These are phyloP conservation scores for Atkinsonella hypoxylon DNA, from an alignment of 2,329 filamentous ascomycete genomes.

Conservation along the genomic window DNA sequence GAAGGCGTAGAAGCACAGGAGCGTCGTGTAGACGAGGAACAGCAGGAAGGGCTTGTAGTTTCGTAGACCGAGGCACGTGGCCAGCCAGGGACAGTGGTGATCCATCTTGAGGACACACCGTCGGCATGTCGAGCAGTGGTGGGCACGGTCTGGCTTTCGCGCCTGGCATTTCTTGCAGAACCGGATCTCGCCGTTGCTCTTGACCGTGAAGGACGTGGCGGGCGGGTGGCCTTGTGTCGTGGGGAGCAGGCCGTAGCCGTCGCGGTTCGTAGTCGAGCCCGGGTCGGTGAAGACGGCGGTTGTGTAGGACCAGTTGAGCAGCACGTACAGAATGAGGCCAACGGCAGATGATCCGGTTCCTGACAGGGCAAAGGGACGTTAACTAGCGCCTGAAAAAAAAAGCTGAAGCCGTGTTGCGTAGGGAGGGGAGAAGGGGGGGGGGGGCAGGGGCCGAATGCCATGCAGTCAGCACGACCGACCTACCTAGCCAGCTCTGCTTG, in stretches of 20 bases:
- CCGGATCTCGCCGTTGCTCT: constrained; percentile 72
- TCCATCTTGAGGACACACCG: constrained; percentile 99
- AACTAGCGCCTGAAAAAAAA: too few species aligned
- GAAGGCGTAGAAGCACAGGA: constrained; percentile 78
- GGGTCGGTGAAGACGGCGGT: constrained; percentile 88
- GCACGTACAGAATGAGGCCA: constrained; percentile 58
- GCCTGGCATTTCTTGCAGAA: constrained; percentile 98
- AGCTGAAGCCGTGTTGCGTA: too few species aligned
- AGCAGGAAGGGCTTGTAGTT: constrained; percentile 96
- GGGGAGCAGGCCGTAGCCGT: constrained; percentile 71
- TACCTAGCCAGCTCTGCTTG: constrained; percentile 46
- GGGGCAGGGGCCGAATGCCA: too few species aligned
- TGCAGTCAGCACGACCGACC: neutral
- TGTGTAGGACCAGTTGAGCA: constrained; percentile 84
- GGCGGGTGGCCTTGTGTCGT: constrained; percentile 38
- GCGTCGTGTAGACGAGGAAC: constrained; percentile 77
- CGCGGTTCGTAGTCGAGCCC: constrained; percentile 53
- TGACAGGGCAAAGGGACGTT: too few species aligned
- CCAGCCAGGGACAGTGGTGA: constrained; percentile 96
- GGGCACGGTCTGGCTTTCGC: constrained; percentile 86
- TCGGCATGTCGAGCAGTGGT: constrained; percentile 92
- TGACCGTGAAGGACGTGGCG: constrained; percentile 77
- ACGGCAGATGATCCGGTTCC: constrained; percentile 44
- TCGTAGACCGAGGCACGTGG: constrained; percentile 82
- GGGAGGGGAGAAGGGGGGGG: too few species aligned